A percentile compares a stretch with the other conserved stretches of the same genome.
phyloP scores from a whole-genome alignment of 2,329 filamentous ascomycete genomes.

The Talaromyces sp. region DNA sequence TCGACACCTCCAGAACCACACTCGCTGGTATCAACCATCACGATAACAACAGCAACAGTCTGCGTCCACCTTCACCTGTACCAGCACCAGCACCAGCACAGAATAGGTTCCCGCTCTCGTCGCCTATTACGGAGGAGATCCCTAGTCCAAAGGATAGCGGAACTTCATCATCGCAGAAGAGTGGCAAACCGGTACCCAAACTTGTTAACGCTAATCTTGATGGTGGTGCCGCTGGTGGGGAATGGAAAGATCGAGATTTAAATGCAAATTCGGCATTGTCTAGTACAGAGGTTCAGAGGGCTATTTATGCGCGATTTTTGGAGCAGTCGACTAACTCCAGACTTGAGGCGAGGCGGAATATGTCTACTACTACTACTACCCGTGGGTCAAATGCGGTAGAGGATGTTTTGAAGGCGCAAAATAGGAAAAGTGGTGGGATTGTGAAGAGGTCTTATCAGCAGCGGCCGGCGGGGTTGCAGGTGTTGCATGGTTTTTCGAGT shows the following conservation, averaged over 20 bases:
- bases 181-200: not conserved
- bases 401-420: not conserved
- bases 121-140: constrained; percentile 41
- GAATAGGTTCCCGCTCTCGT: constrained; percentile 40
- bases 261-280: constrained; percentile 3
- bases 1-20: constrained; percentile 16
- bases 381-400: not conserved
- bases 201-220: constrained; percentile 1
- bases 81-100: constrained; percentile 21
- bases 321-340: not conserved
- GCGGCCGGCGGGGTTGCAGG: constrained; percentile 35
- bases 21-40: not conserved
- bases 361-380: not conserved
- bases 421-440: constrained; percentile 15
- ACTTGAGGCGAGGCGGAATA: not conserved
- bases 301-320: constrained; percentile 2
- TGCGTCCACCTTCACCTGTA: no score
- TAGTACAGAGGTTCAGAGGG: constrained; percentile 14
- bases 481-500: constrained; percentile 39
- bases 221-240: not conserved
- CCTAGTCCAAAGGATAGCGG: constrained; percentile 29
- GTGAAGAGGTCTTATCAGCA: constrained; percentile 27
- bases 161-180: no score
- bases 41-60: not conserved
- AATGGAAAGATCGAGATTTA: not conserved